phyloP scores from a whole-genome alignment of 805 yeast species.

The Pichia cephalocereana region DNA sequence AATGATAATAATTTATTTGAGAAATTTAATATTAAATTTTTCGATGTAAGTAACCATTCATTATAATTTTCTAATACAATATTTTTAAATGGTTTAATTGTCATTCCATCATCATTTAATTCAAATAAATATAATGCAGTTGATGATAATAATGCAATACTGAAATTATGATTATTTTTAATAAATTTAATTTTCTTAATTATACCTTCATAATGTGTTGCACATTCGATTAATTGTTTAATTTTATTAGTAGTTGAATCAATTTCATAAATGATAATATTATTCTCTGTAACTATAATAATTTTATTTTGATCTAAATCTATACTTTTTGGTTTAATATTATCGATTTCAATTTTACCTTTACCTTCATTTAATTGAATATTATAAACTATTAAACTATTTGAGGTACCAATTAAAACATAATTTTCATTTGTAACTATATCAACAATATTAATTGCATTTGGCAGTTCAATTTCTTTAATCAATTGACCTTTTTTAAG shows the following conservation, averaged over 20 bases:
- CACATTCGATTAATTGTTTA: conserved; percentile 7
- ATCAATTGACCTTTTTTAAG: not conserved
- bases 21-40: conserved; percentile 13
- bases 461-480: conserved; percentile 2
- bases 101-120: not conserved
- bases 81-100: conserved; percentile 6
- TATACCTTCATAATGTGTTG: conserved; percentile 10
- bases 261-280: conserved; percentile 14
- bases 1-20: conserved; percentile 9
- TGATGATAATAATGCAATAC: conserved; percentile 18
- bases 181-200: conserved; percentile 16
- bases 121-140: conserved; percentile 16
- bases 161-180: conserved; percentile 7
- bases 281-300: conserved; percentile 12
- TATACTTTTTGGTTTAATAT: not conserved
- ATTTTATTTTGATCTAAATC: conserved; percentile 12
- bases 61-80: conserved; percentile 13
- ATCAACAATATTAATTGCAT: conserved; percentile 9
- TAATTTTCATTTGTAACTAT: conserved; percentile 9
- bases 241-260: conserved; percentile 8
- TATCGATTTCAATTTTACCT: not conserved
- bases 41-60: conserved; percentile 16
- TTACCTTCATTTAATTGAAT: not conserved
- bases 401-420: conserved; percentile 12
- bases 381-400: conserved; percentile 10